Conservation (phyloP, 345 rosid species). For the Iberis pinnata region DNA sequence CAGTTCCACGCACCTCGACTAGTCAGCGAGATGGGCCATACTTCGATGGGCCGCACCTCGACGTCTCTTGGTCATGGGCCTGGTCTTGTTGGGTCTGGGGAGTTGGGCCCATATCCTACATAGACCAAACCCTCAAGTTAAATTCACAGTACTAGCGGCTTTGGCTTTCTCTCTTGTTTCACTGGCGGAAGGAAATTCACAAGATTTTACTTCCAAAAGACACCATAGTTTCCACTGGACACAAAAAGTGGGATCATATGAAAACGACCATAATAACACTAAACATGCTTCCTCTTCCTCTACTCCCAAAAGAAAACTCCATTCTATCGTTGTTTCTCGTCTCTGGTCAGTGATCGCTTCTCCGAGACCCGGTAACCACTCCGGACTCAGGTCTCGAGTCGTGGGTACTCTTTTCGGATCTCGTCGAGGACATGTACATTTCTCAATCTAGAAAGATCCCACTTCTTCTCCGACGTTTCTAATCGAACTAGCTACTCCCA, state of each 20-base stretch:
- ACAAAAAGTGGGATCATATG: slow-evolving; percentile 59
- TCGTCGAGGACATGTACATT: slow-evolving; percentile 87
- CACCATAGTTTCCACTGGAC: slow-evolving; percentile 71
- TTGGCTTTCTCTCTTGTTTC: slow-evolving; percentile 11
- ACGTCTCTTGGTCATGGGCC: too few relatives aligned
- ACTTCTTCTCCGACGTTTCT: slow-evolving; percentile 70
- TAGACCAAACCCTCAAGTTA: slow-evolving; percentile 31
- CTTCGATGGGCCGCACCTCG: too few relatives aligned
- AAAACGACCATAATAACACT: slow-evolving; percentile 33
- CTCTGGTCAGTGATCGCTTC: slow-evolving; percentile 66
- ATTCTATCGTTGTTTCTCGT: slow-evolving; percentile 66
- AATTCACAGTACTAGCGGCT: slow-evolving; percentile 24
- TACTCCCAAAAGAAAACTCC: slow-evolving; percentile 53
- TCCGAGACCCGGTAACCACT: slow-evolving; percentile 35
- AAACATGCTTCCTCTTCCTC: slow-evolving; percentile 20
- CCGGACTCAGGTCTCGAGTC: slow-evolving; percentile 52
- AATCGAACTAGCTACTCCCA: slow-evolving; percentile 87
- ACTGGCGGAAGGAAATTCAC: slow-evolving; percentile 46
- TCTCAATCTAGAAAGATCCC: slow-evolving; percentile 83
- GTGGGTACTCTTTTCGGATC: slow-evolving; percentile 89
- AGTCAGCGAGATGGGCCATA: too few relatives aligned
- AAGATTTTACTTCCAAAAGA: slow-evolving; percentile 60
- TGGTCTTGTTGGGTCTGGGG: too few relatives aligned
- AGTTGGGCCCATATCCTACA: too few relatives aligned
- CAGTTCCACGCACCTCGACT: too few relatives aligned